Evolutionary conservation across 305 asterid genomes (phyloP), one percentile per base, ranked within the genome.

Genomic region (Lippia alba): DNA sequence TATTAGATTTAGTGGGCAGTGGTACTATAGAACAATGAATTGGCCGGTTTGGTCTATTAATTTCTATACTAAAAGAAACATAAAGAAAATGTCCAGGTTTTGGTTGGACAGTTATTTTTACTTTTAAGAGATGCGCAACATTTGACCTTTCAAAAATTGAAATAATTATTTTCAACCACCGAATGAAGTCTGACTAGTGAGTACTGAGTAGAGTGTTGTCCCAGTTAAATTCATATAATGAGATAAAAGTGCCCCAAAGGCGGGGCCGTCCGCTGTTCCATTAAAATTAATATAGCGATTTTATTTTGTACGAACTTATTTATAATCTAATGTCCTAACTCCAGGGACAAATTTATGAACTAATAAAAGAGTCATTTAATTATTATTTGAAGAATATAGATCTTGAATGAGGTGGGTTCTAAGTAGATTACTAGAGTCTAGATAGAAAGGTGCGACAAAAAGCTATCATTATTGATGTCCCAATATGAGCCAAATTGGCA

Each of bases 341-440:
- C 49, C 30, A 24, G 30, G 30, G 30, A 24, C 30, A 24, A 44
- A 44, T 10, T 44, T 24, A 24, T 24, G 3, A 24, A 24, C 30
- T 24, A 24, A 24, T 24, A 24, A 24, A 24, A 24, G 30, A 24
- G 30, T 24, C 30, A 24, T 24, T 24, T 24, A 24, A 24, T 24
- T 24, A 24, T 36, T 36, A 36, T 4, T 36, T 36, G 41, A 36
- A 1, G 41, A 34, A 34, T 36, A 36, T 36, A 24, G 30, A 36
- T 36, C 41, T 32, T 57, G 17, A 12, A 57, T 12, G 60, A 41
- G 16, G 18, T 49, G 50, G 59, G 9, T 53, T 66, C 53, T 20
- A 66, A 39, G 61, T 51, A 66, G 53, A 36, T 66, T 36, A 20
- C 51, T 5, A 36, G 41, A 36, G 6, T 24, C 30, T 34, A 36